A percentile compares a stretch with the other conserved stretches of the same genome.
Conservation (phyloP, 164 flowering plant genomes). For the Vitis rotundifolia region DNA sequence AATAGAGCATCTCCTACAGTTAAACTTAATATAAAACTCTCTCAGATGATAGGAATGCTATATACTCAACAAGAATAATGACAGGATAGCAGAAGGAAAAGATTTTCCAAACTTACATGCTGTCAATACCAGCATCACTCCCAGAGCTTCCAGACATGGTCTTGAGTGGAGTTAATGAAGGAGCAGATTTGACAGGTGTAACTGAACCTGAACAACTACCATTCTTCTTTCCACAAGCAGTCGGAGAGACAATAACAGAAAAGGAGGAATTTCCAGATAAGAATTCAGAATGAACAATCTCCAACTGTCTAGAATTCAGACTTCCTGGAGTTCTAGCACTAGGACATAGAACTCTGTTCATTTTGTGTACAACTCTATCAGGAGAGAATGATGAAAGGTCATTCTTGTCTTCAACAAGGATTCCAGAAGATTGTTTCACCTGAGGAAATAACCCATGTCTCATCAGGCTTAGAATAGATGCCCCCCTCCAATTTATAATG, state of each 20-base stretch:
- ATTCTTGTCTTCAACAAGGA: slow-evolving; percentile 57
- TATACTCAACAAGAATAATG: too few species aligned
- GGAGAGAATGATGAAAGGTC: slow-evolving; percentile 58
- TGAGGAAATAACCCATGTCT: slow-evolving; percentile 12
- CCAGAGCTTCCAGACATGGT: slow-evolving; percentile 32
- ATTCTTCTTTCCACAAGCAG: slow-evolving; percentile 31
- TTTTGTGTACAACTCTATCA: slow-evolving; percentile 38
- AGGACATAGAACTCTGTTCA: slow-evolving; percentile 25
- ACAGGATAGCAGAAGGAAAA: not conserved
- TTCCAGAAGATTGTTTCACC: slow-evolving; percentile 44
- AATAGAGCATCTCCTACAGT: too few species aligned
- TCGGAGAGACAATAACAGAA: slow-evolving; percentile 38
- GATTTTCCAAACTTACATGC: slow-evolving; percentile 50
- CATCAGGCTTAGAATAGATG: too few species aligned
- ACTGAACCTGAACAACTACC: slow-evolving; percentile 25
- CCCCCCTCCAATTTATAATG: too few species aligned
- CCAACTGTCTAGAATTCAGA: slow-evolving; percentile 25
- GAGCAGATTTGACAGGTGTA: slow-evolving; percentile 25
- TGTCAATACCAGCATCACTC: slow-evolving; percentile 35
- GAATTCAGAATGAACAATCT: slow-evolving; percentile 25
- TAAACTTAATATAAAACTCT: too few species aligned
- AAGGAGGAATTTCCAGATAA: slow-evolving; percentile 30
- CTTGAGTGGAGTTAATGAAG: slow-evolving; percentile 32
- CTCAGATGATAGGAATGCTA: too few species aligned
- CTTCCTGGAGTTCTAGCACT: slow-evolving; percentile 41